Base-by-base conservation (phyloP, 441 rosid genomes). In the Aleurites moluccanus region DNA sequence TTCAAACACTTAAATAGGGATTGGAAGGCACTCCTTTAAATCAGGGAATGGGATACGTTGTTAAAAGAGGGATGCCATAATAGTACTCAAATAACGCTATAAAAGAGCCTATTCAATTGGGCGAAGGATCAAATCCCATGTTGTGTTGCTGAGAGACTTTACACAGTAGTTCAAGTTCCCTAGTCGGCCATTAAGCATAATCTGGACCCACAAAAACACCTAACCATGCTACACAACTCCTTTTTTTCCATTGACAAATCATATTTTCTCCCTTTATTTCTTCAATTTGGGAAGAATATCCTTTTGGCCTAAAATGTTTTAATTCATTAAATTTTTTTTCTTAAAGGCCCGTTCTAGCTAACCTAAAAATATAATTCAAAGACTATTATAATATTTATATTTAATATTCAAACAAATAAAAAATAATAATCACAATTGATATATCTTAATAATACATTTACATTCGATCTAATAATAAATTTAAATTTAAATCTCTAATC, bases 301-400 rank as follows among this genome's bases (percentile, higher is more conserved):
- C 1, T 10, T 16, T 11, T 49, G 15, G n/a, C 3, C n/a, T 38
- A 14, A 16, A 6, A 35, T 49, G 2, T 20, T 35, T 35, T 35
- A 30, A 30, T 30, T 30, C 33, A 30, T 30, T 30, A 30, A 30
- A 30, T 35, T 35, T 23, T 23, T 45, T 3, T 75, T 75, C 88
- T 85, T 73, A 59, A 67, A 74, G 86, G 82, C 87, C 87, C 86
- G 83, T 77, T 85, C 84, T 68, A 13, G 13, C 83, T 67, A 14
- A 9, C 21, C 3, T 10, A 2, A 6, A 18, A 66, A 68, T 68
- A 35, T 25, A 75, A n/a, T 61, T 7, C 13, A 3, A 23, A 30
- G 52, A n/a, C 57, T 55, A 6, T 73, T 23, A 1, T 16, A 35
- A 30, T 14, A 50, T 57, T 3, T 60, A 9, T 30, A 33, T 49